Evolutionary conservation across 306 rosid species (phyloP).

Genomic region (Parietaria judaica): DNA sequence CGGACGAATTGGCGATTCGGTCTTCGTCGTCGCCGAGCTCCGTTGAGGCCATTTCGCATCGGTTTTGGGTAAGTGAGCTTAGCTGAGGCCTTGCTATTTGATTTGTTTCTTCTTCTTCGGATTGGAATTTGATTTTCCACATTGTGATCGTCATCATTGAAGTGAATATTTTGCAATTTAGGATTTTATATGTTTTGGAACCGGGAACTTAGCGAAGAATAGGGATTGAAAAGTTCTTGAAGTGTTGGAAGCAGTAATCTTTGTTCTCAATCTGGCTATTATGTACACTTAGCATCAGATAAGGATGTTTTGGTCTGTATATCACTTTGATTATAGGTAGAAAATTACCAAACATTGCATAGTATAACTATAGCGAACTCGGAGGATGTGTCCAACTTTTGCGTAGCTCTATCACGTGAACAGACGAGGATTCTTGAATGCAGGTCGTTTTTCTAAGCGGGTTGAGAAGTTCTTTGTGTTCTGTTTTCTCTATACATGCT

Average conservation of each 20-base stretch:
- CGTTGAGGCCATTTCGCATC: conserved; percentile 62
- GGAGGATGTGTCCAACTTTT: neutral
- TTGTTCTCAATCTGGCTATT: neutral
- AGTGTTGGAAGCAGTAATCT: no score
- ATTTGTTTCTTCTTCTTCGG: neutral
- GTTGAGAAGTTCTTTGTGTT: neutral
- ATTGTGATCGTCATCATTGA: no score
- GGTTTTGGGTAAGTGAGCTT: conserved; percentile 68
- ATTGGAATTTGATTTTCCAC: no score
- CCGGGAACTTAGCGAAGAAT: no score
- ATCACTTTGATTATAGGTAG: neutral
- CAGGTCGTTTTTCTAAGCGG: neutral
- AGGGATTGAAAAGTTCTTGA: no score
- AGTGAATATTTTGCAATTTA: no score
- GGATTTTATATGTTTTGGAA: no score
- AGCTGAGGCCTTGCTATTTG: no score
- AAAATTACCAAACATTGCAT: neutral
- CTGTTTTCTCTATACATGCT: neutral
- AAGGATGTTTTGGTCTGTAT: neutral
- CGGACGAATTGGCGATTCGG: conserved; percentile 44
- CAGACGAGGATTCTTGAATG: neutral
- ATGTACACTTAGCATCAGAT: neutral
- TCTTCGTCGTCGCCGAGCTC: conserved; percentile 29
- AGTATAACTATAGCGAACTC: neutral
- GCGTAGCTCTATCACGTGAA: neutral